Conservation (phyloP, 352 stramenopile species). For the Phytophthora lateralis region DNA sequence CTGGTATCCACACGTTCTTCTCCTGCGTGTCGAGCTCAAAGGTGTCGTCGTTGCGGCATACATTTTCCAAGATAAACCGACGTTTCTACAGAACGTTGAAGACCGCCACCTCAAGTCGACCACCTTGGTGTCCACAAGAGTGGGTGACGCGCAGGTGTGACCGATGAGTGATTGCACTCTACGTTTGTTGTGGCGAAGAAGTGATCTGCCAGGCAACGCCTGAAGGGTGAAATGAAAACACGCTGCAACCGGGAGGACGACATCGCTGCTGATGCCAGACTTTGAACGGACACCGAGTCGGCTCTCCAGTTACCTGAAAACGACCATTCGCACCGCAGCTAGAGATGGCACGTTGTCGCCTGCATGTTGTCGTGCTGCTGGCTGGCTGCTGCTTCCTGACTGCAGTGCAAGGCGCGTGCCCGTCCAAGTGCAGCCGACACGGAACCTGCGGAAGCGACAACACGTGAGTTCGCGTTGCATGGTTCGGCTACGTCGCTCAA, state of each 20-base stretch:
- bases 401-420: conserved; percentile 37
- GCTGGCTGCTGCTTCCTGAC: conserved; percentile 13
- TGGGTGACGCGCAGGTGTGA: neutral
- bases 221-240: too few relatives aligned
- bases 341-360: neutral
- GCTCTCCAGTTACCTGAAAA: neutral
- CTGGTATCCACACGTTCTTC: conserved; percentile 17
- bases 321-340: conserved; percentile 13
- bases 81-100: conserved; percentile 27
- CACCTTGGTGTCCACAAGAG: conserved; percentile 3
- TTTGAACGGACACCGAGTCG: neutral
- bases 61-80: conserved; percentile 15
- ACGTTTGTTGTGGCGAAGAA: conserved; percentile 4
- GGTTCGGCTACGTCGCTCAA: neutral
- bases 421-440: conserved; percentile 72
- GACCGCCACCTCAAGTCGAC: neutral
- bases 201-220: neutral
- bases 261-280: too few relatives aligned
- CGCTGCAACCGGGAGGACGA: too few relatives aligned
- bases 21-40: neutral
- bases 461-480: conserved; percentile 37
- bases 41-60: conserved; percentile 19
- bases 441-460: conserved; percentile 61
- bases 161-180: conserved; percentile 21
- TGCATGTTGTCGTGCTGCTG: conserved; percentile 16